phyloP scores from a whole-genome alignment of 148 eudicot genomes.

The Vaccinium myrtillus region DNA sequence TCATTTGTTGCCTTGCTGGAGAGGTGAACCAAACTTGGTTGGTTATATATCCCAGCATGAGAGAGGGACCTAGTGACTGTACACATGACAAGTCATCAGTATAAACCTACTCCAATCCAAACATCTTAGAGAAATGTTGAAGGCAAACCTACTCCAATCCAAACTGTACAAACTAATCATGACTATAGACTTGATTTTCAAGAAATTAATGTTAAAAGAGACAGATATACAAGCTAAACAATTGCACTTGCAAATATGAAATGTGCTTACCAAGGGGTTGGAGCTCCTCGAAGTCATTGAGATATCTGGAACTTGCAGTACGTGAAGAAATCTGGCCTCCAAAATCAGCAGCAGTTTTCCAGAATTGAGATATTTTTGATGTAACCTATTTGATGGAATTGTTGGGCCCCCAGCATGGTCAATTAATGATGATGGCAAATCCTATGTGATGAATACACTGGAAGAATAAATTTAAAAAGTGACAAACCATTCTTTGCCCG shows the following conservation, averaged over 20 bases:
- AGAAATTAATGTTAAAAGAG: not conserved
- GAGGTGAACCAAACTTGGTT: not conserved
- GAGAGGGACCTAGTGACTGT: not conserved
- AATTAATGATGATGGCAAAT: constrained; percentile 6
- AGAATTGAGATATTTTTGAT: constrained; percentile 70
- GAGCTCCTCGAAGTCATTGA: constrained; percentile 92
- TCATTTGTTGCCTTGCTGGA: not conserved
- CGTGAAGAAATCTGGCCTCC: constrained; percentile 51
- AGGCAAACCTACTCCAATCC: not conserved
- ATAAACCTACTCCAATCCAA: not conserved
- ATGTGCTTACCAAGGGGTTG: constrained; percentile 68
- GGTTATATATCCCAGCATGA: not conserved
- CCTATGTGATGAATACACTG: not conserved
- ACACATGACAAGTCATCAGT: not conserved
- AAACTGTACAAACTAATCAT: not conserved
- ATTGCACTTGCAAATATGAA: not conserved
- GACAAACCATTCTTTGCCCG: constrained; percentile 56
- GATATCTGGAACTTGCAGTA: constrained; percentile 71
- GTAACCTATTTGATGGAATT: constrained; percentile 38
- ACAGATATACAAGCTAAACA: not conserved
- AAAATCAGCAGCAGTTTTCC: constrained; percentile 72
- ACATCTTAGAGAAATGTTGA: not conserved
- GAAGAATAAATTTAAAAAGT: not conserved
- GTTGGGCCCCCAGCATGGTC: not conserved
- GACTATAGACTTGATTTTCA: not conserved